phyloP scores from a whole-genome alignment of 108 stramenopile genomes.

The Fragilaria crotonensis region DNA sequence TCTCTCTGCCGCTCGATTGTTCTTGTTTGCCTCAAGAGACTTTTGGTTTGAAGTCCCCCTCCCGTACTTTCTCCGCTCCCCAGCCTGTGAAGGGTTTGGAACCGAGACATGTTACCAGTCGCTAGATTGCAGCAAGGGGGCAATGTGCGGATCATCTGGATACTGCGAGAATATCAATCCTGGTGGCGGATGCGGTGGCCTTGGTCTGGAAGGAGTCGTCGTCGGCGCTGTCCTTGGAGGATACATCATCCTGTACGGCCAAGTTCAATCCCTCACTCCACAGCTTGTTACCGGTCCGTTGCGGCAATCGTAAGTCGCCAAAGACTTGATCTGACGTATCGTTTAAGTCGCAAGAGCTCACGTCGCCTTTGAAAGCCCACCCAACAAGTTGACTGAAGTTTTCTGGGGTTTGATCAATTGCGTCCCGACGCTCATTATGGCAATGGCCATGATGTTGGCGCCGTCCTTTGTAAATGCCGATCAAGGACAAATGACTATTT shows the following conservation, averaged over 20 bases:
- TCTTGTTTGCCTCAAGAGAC: constrained; percentile 89
- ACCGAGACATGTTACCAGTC: constrained; percentile 32
- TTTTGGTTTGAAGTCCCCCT: constrained; percentile 96
- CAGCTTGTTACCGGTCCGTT: constrained; percentile 84
- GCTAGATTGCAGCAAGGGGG: constrained; percentile 42
- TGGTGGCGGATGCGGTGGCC: constrained; percentile 85
- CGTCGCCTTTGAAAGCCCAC: too few relatives aligned
- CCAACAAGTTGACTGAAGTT: constrained; percentile 82
- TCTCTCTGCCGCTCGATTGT: constrained; percentile 79
- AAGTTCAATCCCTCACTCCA: constrained; percentile 91
- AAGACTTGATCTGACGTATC: too few relatives aligned
- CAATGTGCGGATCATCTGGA: constrained; percentile 34
- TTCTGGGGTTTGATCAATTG: constrained; percentile 81
- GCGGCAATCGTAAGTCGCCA: constrained; percentile 47
- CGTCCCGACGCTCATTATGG: constrained; percentile 53
- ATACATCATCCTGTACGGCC: constrained; percentile 92
- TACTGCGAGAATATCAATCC: constrained; percentile 52
- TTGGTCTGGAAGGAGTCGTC: constrained; percentile 51
- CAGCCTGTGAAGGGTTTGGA: constrained; percentile 66
- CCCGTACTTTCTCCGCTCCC: constrained; percentile 85
- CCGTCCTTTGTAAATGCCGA: constrained; percentile 47
- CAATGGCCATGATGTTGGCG: constrained; percentile 47
- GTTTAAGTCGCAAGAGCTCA: too few relatives aligned
- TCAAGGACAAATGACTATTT: constrained; percentile 47
- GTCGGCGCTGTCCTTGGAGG: constrained; percentile 90